These are phyloP conservation scores for Lentinus tigrinus DNA, from an alignment of 768 basidiomycete species.

Conservation along the genomic window DNA sequence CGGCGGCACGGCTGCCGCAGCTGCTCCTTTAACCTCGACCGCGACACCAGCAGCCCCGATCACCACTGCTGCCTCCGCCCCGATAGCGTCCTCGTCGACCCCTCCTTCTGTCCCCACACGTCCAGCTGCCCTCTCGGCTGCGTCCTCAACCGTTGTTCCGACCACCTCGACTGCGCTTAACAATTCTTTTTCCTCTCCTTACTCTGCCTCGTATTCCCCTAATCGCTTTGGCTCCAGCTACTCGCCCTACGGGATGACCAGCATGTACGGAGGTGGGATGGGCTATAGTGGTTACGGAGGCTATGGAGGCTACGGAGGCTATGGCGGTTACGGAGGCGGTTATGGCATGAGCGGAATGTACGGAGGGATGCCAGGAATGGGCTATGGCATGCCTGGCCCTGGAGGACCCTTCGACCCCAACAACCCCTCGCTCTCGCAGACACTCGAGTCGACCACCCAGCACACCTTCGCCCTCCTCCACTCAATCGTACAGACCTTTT, in stretches of 20 bases:
- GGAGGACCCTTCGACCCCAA: constrained; percentile 45
- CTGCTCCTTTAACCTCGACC: constrained; percentile 30
- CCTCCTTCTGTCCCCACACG: constrained; percentile 57
- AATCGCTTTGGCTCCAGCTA: constrained; percentile 42
- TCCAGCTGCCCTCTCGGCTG: constrained; percentile 47
- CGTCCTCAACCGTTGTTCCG: constrained; percentile 30
- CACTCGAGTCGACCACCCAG: constrained; percentile 85
- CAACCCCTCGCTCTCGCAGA: constrained; percentile 75
- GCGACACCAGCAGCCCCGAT: constrained; percentile 16
- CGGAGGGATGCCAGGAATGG: constrained; percentile 43
- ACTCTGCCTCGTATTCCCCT: constrained; percentile 45
- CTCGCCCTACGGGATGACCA: constrained; percentile 44
- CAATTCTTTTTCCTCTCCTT: constrained; percentile 33
- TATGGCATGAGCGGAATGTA: constrained; percentile 32
- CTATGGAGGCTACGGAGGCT: constrained; percentile 37
- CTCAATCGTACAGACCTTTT: constrained; percentile 92
- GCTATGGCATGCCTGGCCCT: constrained; percentile 40
- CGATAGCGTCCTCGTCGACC: too few species aligned
- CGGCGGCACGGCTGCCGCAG: constrained; percentile 38
- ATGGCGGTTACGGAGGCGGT: constrained; percentile 34
- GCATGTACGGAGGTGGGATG: constrained; percentile 39
- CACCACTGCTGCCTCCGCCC: constrained; percentile 16
- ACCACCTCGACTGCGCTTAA: constrained; percentile 20
- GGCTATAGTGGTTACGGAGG: constrained; percentile 42
- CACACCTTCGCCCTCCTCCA: constrained; percentile 93